Base-by-base conservation (phyloP, 1,284 basidiomycete species). In the Schizophyllum amplum region DNA sequence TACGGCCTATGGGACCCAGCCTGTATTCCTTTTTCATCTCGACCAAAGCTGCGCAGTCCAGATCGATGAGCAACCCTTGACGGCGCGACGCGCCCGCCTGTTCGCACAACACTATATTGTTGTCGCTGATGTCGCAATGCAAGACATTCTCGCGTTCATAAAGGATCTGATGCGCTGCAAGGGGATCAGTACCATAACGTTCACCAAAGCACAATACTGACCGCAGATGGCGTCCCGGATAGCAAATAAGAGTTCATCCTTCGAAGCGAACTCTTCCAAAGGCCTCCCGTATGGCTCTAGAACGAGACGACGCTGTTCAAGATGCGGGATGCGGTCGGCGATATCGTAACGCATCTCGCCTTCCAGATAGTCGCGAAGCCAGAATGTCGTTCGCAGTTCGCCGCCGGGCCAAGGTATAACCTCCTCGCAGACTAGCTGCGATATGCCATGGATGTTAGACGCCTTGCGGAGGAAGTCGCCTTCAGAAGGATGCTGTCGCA, bases 91-190 rank as follows among this genome's bases (percentile, higher is more conserved):
- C 22, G 24, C 17, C 27, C 5, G 27, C 6, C 6, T 13, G 13
- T 13, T 33, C 27, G 27, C 27, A 13, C 5, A 60, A 23, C 57
- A 60, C 22, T n/a, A 60, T 54, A 21, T 58, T 60, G 57, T 58
- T 56, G 26, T 56, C 4, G 47, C 57, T 60, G 42, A 57, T 58
- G 24, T 60, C 59, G 9, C 57, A 25, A 23, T 60, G 57, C 5
- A 58, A 21, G 24, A 60, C 6, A 13, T 46, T 0, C 50, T 51
- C 1, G 47, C 50, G 6, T 9, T 51, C 49, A 4, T 13, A 54
- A 5, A 60, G 59, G 5, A 56, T 27, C 25, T 47, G 48, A 51
- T 60, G 59, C 21, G 57, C 59, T 60, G 46, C 24, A 11, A 26
- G 23, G 22, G 6, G 23, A 48, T 48, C 4, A 54, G 20, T 46